These are phyloP conservation scores for Paramecium primaurelia DNA, from an alignment of 73 alveolate species.

Conservation along the genomic window DNA sequence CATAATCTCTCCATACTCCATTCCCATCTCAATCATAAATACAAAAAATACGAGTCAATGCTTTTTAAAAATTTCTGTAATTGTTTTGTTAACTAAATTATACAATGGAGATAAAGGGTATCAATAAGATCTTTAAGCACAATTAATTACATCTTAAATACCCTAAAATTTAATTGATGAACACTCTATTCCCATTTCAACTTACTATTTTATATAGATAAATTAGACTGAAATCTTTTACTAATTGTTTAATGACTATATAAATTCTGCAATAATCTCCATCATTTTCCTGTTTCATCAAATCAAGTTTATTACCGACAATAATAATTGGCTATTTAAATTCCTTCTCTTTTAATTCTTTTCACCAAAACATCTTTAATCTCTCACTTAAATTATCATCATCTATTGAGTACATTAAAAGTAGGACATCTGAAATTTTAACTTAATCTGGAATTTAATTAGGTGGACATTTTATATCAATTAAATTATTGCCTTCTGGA, in stretches of 20 bases:
- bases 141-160: constrained; percentile 46
- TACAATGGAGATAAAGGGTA: constrained; percentile 58
- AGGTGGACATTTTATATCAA: background rate
- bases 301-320: constrained; percentile 31
- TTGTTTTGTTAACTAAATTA: background rate
- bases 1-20: constrained; percentile 52
- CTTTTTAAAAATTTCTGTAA: constrained; percentile 48
- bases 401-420: background rate
- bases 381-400: background rate
- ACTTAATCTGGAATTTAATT: constrained; percentile 38
- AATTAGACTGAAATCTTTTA: background rate
- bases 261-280: background rate
- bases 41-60: constrained; percentile 56
- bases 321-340: background rate
- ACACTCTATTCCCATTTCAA: constrained; percentile 61
- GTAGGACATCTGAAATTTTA: background rate
- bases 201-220: background rate
- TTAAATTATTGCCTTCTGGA: background rate
- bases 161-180: constrained; percentile 12
- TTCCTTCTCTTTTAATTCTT: background rate
- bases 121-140: constrained; percentile 53
- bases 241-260: constrained; percentile 26
- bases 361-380: background rate
- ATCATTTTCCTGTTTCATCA: background rate
- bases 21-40: constrained; percentile 52